Conservation (phyloP, 805 yeast species). For the Kuraishia floccosa region DNA sequence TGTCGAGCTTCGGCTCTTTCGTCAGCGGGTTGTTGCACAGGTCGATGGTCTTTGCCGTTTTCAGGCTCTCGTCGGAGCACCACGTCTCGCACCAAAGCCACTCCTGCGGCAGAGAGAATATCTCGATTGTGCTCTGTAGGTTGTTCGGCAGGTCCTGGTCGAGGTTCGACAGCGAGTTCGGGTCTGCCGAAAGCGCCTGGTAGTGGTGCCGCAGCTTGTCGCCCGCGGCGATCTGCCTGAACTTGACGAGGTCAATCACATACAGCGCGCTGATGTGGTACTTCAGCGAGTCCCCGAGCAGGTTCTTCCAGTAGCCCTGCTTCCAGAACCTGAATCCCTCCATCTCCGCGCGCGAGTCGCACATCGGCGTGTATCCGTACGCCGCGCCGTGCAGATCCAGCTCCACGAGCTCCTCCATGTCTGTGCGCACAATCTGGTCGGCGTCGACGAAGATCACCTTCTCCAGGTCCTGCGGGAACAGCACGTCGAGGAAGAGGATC, state of each 20-base stretch:
- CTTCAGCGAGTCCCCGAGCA: conserved; percentile 42
- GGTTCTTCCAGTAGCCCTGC: conserved; percentile 77
- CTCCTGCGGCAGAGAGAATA: conserved; percentile 64
- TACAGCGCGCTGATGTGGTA: conserved; percentile 82
- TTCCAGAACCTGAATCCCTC: conserved; percentile 90
- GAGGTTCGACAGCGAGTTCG: conserved; percentile 65
- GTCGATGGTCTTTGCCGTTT: conserved; percentile 67
- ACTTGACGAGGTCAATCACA: conserved; percentile 62
- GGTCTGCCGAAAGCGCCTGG: conserved; percentile 71
- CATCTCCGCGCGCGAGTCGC: conserved; percentile 68
- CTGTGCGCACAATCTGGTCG: conserved; percentile 72
- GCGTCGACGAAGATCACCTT: conserved; percentile 81
- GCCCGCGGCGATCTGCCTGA: conserved; percentile 63
- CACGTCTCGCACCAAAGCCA: conserved; percentile 95
- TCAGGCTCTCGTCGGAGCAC: conserved; percentile 59
- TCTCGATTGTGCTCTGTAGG: conserved; percentile 56
- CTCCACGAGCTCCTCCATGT: conserved; percentile 55
- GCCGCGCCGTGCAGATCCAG: conserved; percentile 71
- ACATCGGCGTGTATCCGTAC: conserved; percentile 83
- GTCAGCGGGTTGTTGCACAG: conserved; percentile 78
- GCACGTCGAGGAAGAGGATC: conserved; percentile 72
- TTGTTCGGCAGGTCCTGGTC: conserved; percentile 95
- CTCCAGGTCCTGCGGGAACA: conserved; percentile 70
- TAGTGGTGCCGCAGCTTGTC: conserved; percentile 76
- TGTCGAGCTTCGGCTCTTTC: conserved; percentile 64